Evolutionary conservation across 2,329 filamentous ascomycete genomes (phyloP), one percentile per base, ranked within the genome.

Genomic region (Cladosporium halotolerans): DNA sequence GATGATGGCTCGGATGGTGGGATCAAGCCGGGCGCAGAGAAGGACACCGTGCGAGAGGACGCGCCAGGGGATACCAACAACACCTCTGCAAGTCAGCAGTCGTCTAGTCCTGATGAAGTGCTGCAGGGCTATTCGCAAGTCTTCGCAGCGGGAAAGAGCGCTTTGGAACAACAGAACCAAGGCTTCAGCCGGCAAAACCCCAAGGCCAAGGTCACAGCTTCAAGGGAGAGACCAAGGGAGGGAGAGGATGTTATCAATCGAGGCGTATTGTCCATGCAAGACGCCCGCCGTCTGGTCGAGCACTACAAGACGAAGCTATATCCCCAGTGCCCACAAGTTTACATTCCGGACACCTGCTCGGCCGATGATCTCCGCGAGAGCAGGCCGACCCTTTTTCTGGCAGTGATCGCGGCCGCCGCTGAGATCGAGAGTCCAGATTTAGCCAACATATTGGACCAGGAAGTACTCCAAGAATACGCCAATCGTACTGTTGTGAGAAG

Each of bases 351-450:
- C 1, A 73, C 72, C 40, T 78, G 75, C 42, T 79, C 79, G 2
- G 78, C 76, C 4, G 72, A 74, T 9, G 78, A 83, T 53, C 68
- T 86, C 49, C 78, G 83, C 45, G 72, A 73, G 58, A 70, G 74
- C 2, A 84, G 80, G 63, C 86, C 86, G 1, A 75, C 80, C 2
- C 73, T 90, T 8, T 89, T 89, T 62, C 74, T 88, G n/a, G 77
- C 86, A 31, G 74, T 89, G 61, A 80, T 90, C 69, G 80, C 84
- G 0, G 82, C 81, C 2, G 62, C 62, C 8, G 79, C 84, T 4
- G 78, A 83, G 4, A 80, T 80, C 9, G 79, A 84, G 57, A 73
- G 72, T 79, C 53, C 62, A 4, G 63, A 68, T 2, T 59, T 79
- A 4, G 74, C 75, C 38, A 67, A 66, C 7, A 61, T 63, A 23